A percentile compares a stretch with the other conserved stretches of the same genome.
Conservation (phyloP, 495 filamentous ascomycete species). For the Neurospora tetrasperma region DNA sequence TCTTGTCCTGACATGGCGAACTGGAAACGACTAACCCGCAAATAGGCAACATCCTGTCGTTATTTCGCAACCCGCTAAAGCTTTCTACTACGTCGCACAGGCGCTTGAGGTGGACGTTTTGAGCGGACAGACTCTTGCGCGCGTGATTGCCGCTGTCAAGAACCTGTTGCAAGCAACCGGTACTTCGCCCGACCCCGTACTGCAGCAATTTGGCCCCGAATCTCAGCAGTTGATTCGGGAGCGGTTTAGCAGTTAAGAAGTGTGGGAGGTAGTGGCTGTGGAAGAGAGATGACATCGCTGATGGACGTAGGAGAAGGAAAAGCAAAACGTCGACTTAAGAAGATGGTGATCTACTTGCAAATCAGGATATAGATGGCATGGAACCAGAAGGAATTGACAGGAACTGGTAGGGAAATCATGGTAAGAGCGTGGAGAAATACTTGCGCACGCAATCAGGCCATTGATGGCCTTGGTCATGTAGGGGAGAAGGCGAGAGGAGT, state of each 20-base stretch:
- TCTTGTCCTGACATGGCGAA: background rate
- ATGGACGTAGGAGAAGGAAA: background rate
- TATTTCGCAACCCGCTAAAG: slow-evolving; percentile 57
- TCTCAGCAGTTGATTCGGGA: slow-evolving; percentile 64
- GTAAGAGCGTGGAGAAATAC: background rate
- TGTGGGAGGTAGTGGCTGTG: background rate
- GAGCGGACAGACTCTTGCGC: slow-evolving; percentile 65
- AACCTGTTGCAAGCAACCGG: slow-evolving; percentile 57
- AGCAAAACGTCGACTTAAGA: background rate
- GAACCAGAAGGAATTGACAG: background rate
- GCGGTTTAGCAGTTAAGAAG: slow-evolving; percentile 47
- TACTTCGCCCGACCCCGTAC: slow-evolving; percentile 57
- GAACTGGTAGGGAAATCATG: background rate
- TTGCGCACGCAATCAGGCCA: background rate
- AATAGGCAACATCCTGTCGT: slow-evolving; percentile 80
- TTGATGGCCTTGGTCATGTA: background rate
- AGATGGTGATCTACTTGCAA: background rate
- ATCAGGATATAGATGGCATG: background rate
- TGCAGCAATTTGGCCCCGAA: slow-evolving; percentile 61
- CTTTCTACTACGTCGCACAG: slow-evolving; percentile 73
- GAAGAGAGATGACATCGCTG: background rate
- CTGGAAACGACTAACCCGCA: background rate
- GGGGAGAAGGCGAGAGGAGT: background rate
- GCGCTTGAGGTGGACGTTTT: slow-evolving; percentile 86
- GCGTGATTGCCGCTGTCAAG: slow-evolving; percentile 66